These are phyloP conservation scores for Biscogniauxia marginata DNA, from an alignment of 2,329 filamentous ascomycete genomes.

Conservation along the genomic window DNA sequence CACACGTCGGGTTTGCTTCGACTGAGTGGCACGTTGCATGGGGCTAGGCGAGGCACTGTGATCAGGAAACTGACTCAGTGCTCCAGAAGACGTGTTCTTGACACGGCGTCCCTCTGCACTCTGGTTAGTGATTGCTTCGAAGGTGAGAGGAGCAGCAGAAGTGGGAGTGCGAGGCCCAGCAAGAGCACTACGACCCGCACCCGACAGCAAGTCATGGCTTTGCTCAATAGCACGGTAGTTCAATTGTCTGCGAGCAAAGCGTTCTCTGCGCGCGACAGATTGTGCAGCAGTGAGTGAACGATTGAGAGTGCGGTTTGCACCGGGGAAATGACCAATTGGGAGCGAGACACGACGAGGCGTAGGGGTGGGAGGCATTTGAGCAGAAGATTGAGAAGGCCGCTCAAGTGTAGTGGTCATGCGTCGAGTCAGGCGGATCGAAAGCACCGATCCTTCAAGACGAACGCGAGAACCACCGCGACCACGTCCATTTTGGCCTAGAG, in stretches of 20 bases:
- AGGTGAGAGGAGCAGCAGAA: background rate
- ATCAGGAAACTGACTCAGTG: background rate
- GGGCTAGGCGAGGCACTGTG: background rate
- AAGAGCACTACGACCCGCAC: too few relatives aligned
- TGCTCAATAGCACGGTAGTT: too few relatives aligned
- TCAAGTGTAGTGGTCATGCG: background rate
- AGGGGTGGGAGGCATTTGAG: background rate
- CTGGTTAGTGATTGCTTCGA: background rate
- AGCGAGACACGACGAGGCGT: background rate
- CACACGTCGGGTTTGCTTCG: background rate
- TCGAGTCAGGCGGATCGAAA: background rate
- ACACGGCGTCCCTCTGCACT: background rate
- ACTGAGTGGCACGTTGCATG: background rate
- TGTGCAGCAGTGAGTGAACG: background rate
- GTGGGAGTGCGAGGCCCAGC: background rate
- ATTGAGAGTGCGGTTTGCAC: background rate
- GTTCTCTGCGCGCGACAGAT: too few relatives aligned
- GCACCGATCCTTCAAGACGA: background rate
- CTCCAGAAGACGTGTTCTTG: background rate
- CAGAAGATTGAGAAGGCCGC: background rate
- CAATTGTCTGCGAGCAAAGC: too few relatives aligned
- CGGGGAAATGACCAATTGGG: background rate
- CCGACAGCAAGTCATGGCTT: too few relatives aligned
- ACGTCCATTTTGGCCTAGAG: background rate
- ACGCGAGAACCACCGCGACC: background rate